phyloP scores from a whole-genome alignment of 75 land plant genomes.

The Picea sitchensis region DNA sequence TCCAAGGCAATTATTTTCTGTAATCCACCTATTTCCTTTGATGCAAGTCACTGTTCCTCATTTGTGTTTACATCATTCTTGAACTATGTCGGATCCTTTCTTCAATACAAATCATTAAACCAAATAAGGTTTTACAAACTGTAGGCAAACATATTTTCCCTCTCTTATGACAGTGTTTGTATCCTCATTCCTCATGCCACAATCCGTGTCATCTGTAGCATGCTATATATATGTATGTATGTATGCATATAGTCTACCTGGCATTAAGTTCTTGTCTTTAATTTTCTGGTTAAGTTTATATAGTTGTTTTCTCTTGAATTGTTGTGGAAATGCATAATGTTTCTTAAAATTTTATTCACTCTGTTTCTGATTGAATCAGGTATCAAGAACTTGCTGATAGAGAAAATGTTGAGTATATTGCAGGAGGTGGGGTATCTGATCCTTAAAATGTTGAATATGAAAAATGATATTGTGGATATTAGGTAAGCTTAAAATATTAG shows the following conservation, averaged over 20 bases:
- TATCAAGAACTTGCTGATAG: conserved; percentile 78
- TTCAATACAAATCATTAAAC: background rate
- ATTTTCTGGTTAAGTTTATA: no score
- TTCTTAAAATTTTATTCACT: background rate
- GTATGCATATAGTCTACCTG: no score
- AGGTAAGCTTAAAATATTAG: background rate
- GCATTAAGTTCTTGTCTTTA: no score
- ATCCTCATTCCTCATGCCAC: no score
- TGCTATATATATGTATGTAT: no score
- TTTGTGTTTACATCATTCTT: background rate
- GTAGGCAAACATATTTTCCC: background rate
- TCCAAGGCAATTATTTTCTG: no score
- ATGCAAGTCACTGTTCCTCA: background rate
- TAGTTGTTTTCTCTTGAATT: no score
- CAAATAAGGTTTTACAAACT: background rate
- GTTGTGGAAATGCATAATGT: background rate
- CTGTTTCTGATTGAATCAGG: conserved; percentile 34
- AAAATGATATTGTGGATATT: no score
- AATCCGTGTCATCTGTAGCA: no score
- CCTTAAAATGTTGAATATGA: background rate
- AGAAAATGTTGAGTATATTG: conserved; percentile 79
- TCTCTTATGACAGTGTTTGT: no score
- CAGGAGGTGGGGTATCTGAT: conserved; percentile 65
- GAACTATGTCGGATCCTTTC: background rate
- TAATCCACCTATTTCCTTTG: no score